Evolutionary conservation across 148 eudicot genomes (phyloP).

Genomic region (Persicaria maculosa): DNA sequence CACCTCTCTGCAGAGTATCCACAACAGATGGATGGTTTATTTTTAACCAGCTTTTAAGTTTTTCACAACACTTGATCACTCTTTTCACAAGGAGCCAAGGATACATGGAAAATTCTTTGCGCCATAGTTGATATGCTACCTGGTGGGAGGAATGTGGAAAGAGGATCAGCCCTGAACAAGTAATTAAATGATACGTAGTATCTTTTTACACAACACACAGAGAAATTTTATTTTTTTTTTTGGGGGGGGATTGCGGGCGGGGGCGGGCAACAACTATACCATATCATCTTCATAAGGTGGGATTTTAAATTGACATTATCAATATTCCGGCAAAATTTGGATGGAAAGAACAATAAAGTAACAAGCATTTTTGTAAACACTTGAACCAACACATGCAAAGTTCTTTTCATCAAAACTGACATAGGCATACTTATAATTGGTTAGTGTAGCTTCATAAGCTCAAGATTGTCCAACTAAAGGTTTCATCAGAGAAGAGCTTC

Average conservation of each 20-base stretch:
- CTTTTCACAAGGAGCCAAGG: conserved; percentile 79
- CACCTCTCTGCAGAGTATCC: conserved; percentile 53
- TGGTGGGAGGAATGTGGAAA: conserved; percentile 13
- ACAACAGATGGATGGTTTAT: conserved; percentile 59
- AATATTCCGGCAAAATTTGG: not conserved
- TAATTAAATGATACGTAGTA: not conserved
- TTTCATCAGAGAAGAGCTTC: too few species aligned
- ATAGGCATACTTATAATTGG: not conserved
- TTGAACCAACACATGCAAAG: too few species aligned
- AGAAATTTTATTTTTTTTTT: too few species aligned
- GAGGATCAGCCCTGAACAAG: not conserved
- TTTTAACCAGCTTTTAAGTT: conserved; percentile 50
- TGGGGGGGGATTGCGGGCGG: not conserved
- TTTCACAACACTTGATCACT: conserved; percentile 63
- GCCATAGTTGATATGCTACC: conserved; percentile 79
- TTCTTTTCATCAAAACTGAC: not conserved
- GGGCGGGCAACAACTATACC: not conserved
- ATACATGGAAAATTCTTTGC: conserved; percentile 62
- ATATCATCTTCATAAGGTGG: not conserved
- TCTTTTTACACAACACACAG: not conserved
- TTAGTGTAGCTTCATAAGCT: too few species aligned
- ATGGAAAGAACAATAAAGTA: not conserved
- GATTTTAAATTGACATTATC: not conserved
- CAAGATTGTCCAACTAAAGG: too few species aligned
- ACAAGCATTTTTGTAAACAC: not conserved